A percentile compares a stretch with the other conserved stretches of the same genome.
Evolutionary conservation across 139 green algal species (phyloP).

Genomic region (Chara braunii): DNA sequence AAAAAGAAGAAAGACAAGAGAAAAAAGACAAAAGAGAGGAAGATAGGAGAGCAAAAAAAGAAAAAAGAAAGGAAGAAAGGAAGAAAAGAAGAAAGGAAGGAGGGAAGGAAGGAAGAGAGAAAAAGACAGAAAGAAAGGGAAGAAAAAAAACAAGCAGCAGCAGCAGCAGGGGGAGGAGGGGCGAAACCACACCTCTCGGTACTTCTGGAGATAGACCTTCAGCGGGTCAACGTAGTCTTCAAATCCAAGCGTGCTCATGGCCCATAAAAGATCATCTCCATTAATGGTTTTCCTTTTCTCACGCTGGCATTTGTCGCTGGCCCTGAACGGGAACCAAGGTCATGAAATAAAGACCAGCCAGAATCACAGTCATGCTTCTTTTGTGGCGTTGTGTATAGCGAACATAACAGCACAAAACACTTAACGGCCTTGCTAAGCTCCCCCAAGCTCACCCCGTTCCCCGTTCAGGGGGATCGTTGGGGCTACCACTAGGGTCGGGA

Average conservation of each 20-base stretch:
- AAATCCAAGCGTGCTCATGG: constrained; percentile 93
- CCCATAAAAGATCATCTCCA: constrained; percentile 96
- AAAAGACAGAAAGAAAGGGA: constrained; percentile 12
- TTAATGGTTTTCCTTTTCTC: constrained; percentile 99
- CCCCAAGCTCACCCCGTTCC: too few species aligned
- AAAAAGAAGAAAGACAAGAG: background rate
- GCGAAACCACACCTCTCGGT: constrained; percentile 61
- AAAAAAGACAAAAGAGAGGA: background rate
- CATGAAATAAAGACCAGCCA: background rate
- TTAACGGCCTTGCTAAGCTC: background rate
- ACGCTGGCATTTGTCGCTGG: constrained; percentile 94
- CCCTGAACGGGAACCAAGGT: constrained; percentile 55
- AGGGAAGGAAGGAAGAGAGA: background rate
- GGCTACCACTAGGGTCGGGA: too few species aligned
- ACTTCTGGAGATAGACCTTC: constrained; percentile 92
- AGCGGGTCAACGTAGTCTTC: constrained; percentile 94
- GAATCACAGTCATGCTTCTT: background rate
- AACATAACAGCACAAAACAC: too few species aligned
- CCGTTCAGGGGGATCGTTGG: too few species aligned
- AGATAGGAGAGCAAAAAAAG: constrained; percentile 16
- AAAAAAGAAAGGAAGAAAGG: background rate
- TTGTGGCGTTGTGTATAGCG: too few species aligned
- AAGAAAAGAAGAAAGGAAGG: background rate
- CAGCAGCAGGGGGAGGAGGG: background rate
- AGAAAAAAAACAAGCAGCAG: background rate